Base-by-base conservation (phyloP, 2,329 filamentous ascomycete species). In the Verticillium nonalfalfae region DNA sequence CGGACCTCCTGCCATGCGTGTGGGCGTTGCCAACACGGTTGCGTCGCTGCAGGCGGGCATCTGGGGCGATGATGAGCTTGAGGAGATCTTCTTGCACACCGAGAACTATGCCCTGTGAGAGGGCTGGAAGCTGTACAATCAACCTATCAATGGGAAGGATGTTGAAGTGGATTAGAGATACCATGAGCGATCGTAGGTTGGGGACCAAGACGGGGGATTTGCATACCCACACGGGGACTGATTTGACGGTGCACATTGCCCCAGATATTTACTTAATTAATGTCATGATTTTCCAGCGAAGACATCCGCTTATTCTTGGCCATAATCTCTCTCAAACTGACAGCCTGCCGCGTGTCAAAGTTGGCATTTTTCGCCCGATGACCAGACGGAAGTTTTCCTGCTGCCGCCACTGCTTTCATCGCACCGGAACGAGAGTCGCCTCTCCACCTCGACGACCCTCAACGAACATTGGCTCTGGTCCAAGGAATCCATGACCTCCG, bases 81-180 rank as follows among this genome's bases (percentile, higher is more conserved):
- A 97, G 71, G 94, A 97, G 82, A 90, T 98, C 60, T 97, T 93
- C 73, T 75, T 97, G 73, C 94, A 97, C 78, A 91, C 93, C 3
- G 94, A 98, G 80, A 97, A 97, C 74, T 97, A 97, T 78, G 91
- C 93, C 59, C 80, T 97, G 64, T 97, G 45, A 52, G 31, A 14
- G 36, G 57, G 18, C 10, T 26, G 56, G 15, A 15, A 10, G 7
- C 34, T 33, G 31, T 40, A 40, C 38, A 15, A 7, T 15, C 13
- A 11, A 45, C 36, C 21, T 35, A 15, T n/a, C 9, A 33, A 34
- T n/a, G 15, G 15, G 33, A 21, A 36, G 35, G 56, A 36, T n/a
- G 35, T 38, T 45, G n/a, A 34, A 10, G 26, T 31, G 26, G 26
- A 31, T 31, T 31, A 31, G 26, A 58, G 50, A 58, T 50, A 45